Evolutionary conservation across 306 rosid genomes (phyloP).

Genomic region (Macrotyloma uniflorum): DNA sequence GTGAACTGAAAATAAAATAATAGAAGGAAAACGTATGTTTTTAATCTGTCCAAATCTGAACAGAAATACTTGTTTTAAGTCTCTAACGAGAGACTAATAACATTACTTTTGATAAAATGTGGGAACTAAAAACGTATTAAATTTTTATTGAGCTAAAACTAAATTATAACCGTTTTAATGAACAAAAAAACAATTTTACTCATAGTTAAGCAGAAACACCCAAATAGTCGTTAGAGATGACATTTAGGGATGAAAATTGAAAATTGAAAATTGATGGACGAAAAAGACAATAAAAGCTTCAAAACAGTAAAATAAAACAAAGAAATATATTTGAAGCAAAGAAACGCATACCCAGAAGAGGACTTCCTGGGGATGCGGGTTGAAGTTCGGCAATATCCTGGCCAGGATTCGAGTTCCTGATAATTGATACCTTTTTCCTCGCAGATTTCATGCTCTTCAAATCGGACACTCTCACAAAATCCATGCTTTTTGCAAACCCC

Average conservation of each 20-base stretch:
- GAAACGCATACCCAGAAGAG: slow-evolving; percentile 69
- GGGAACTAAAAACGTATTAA: too few relatives aligned
- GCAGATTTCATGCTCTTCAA: slow-evolving; percentile 55
- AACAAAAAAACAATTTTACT: neutral
- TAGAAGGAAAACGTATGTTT: neutral
- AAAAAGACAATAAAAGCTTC: slow-evolving; percentile 18
- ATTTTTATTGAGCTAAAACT: too few relatives aligned
- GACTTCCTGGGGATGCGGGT: slow-evolving; percentile 87
- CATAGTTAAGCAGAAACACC: neutral
- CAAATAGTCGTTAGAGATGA: neutral
- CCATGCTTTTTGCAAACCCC: slow-evolving; percentile 72
- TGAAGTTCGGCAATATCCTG: slow-evolving; percentile 82
- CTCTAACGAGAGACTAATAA: neutral
- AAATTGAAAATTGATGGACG: neutral
- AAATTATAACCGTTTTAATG: too few relatives aligned
- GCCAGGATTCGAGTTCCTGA: slow-evolving; percentile 73
- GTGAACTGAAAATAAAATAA: slow-evolving; percentile 13
- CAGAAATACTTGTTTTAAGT: neutral
- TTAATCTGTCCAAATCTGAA: neutral
- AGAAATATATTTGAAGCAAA: neutral
- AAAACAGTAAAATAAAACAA: neutral
- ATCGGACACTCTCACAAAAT: slow-evolving; percentile 76
- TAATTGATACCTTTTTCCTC: slow-evolving; percentile 63
- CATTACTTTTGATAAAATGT: neutral
- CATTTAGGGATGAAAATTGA: neutral